These are phyloP conservation scores for Geotrichum armillariae DNA, from an alignment of 1,139 yeast genomes.

Conservation along the genomic window DNA sequence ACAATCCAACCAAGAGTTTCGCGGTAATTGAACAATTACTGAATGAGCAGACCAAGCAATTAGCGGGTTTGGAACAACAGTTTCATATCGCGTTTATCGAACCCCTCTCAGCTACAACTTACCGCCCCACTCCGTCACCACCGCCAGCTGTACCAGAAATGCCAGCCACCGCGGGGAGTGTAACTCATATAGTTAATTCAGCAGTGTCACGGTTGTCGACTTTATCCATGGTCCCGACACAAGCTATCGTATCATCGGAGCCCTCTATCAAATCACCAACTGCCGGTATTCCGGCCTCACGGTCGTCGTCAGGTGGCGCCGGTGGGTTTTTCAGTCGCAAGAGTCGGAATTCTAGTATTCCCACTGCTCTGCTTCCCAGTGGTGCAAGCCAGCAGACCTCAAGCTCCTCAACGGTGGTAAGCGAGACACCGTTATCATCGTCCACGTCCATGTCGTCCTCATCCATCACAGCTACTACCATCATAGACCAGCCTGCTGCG, in stretches of 20 bases:
- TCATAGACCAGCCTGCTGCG: neutral
- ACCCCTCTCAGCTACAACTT: slow-evolving; percentile 15
- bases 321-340: slow-evolving; percentile 4
- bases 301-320: slow-evolving; percentile 3
- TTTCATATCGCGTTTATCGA: slow-evolving; percentile 28
- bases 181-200: neutral
- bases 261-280: slow-evolving; percentile 14
- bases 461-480: neutral
- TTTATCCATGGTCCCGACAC: neutral
- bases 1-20: neutral
- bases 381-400: slow-evolving; percentile 4
- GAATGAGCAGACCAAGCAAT: slow-evolving; percentile 16
- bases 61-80: slow-evolving; percentile 23
- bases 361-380: neutral
- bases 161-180: neutral
- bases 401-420: slow-evolving; percentile 3
- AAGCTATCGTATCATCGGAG: neutral
- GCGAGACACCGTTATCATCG: slow-evolving; percentile 10
- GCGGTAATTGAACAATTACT: slow-evolving; percentile 5
- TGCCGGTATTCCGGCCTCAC: neutral
- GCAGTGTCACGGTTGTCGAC: slow-evolving; percentile 12
- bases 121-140: neutral
- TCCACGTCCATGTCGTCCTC: slow-evolving; percentile 2
- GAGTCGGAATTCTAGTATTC: slow-evolving; percentile 19
- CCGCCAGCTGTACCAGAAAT: neutral